Percentiles rank a stretch among this genome's conserved stretches.
phyloP scores from a whole-genome alignment of 495 filamentous ascomycete genomes.

The Parmelia sp. region DNA sequence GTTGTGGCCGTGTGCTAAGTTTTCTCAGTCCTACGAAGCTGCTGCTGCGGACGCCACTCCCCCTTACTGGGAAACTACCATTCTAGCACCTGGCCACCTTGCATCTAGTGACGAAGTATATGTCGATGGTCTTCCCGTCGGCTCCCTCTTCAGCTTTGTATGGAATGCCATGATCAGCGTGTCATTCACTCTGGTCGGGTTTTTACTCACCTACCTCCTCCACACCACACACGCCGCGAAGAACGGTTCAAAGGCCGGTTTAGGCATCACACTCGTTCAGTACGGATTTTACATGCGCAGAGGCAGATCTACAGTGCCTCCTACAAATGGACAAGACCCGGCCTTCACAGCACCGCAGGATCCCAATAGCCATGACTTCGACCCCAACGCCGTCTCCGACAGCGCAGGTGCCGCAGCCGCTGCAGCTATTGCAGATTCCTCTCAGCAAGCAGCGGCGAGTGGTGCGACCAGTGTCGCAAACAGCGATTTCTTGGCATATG shows the following conservation, averaged over 20 bases:
- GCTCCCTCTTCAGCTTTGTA: conserved; percentile 88
- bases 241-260: conserved; percentile 88
- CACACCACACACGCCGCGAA: conserved; percentile 98
- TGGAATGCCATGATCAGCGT: conserved; percentile 99
- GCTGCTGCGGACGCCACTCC: conserved; percentile 93
- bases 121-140: conserved; percentile 91
- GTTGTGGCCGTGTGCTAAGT: conserved; percentile 28
- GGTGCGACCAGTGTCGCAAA: conserved; percentile 41
- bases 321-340: conserved; percentile 45
- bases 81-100: conserved; percentile 74
- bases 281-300: conserved; percentile 92
- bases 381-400: conserved; percentile 58
- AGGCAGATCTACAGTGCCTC: conserved; percentile 42
- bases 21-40: conserved; percentile 85
- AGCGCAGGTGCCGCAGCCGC: conserved; percentile 31
- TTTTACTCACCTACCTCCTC: conserved; percentile 93
- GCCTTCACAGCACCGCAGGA: conserved; percentile 63
- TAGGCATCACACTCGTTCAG: conserved; percentile 93
- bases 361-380: conserved; percentile 85
- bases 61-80: conserved; percentile 98
- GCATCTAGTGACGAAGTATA: conserved; percentile 85
- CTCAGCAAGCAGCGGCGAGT: conserved; percentile 30
- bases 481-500: conserved; percentile 85
- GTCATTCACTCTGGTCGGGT: conserved; percentile 96
- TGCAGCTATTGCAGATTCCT: conserved; percentile 26